A percentile compares a stretch with the other conserved stretches of the same genome.
Conservation (phyloP, 2,329 filamentous ascomycete species). For the Colletotrichum cuscutae region DNA sequence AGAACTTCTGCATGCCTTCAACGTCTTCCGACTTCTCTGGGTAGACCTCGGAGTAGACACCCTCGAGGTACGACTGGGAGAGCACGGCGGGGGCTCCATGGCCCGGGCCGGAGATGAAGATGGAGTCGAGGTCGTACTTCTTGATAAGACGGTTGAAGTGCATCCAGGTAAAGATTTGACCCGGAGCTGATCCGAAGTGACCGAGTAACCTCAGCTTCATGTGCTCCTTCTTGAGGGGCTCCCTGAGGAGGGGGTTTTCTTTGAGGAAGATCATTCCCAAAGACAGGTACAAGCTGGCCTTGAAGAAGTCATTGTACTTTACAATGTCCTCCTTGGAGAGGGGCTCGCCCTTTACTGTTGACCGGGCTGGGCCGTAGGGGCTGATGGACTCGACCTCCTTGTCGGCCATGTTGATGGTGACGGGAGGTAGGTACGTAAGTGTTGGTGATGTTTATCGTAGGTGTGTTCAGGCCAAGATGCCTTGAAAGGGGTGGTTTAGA, state of each 20-base stretch:
- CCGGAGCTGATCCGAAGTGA: constrained; percentile 84
- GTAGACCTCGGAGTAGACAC: constrained; percentile 81
- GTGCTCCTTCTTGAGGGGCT: constrained; percentile 75
- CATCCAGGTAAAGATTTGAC: constrained; percentile 84
- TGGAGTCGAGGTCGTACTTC: constrained; percentile 78
- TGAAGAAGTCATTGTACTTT: constrained; percentile 78
- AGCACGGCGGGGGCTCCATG: constrained; percentile 82
- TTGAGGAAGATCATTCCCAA: constrained; percentile 84
- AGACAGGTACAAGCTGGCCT: constrained; percentile 78
- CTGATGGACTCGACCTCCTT: constrained; percentile 66
- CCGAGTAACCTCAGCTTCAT: constrained; percentile 80
- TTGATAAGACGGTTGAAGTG: constrained; percentile 86
- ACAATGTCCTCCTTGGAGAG: constrained; percentile 73
- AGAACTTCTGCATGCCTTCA: constrained; percentile 78
- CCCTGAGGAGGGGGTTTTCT: constrained; percentile 76
- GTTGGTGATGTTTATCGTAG: background rate
- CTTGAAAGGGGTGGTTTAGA: constrained; percentile 19
- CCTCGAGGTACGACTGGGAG: constrained; percentile 81
- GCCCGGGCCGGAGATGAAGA: constrained; percentile 81
- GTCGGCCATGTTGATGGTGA: constrained; percentile 31
- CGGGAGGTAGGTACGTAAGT: constrained; percentile 7
- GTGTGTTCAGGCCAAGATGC: constrained; percentile 41
- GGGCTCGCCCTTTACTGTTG: constrained; percentile 70
- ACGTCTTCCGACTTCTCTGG: constrained; percentile 76
- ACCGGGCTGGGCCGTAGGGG: constrained; percentile 72